A percentile compares a stretch with the other conserved stretches of the same genome.
Evolutionary conservation across 208 protist genomes (phyloP).

Genomic region (Trypanosoma cruzi): DNA sequence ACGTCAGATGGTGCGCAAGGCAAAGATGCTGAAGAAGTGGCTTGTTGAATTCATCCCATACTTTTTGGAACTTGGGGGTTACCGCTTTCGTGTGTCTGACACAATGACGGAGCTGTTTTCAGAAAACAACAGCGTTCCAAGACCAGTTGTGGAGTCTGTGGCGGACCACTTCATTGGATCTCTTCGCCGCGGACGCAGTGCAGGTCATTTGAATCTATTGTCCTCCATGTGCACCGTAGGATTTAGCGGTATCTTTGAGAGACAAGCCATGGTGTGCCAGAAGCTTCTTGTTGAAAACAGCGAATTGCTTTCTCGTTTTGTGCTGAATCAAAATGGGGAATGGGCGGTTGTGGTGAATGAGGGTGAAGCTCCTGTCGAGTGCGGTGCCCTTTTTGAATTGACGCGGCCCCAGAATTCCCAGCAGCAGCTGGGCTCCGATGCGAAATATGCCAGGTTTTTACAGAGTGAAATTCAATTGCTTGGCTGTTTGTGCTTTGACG

Average conservation of each 20-base stretch:
- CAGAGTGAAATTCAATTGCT: constrained; percentile 59
- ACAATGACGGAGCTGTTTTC: constrained; percentile 67
- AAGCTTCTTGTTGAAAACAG: constrained; percentile 65
- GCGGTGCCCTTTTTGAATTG: constrained; percentile 49
- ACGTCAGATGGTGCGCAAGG: constrained; percentile 47
- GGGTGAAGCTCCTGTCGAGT: constrained; percentile 15
- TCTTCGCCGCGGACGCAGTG: constrained; percentile 31
- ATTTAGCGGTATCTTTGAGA: constrained; percentile 46
- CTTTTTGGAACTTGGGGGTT: constrained; percentile 53
- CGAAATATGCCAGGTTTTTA: constrained; percentile 38
- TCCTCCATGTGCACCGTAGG: constrained; percentile 54
- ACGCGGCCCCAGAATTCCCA: neutral
- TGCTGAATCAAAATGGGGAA: constrained; percentile 24
- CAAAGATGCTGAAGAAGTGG: constrained; percentile 36
- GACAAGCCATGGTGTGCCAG: constrained; percentile 59
- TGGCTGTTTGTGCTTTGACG: constrained; percentile 62
- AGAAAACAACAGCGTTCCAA: constrained; percentile 49
- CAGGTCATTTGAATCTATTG: constrained; percentile 55
- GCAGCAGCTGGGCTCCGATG: constrained; percentile 12
- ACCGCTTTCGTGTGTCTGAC: constrained; percentile 55
- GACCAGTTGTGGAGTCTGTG: constrained; percentile 42
- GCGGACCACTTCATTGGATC: constrained; percentile 46
- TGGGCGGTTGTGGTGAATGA: constrained; percentile 16
- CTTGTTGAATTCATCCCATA: constrained; percentile 58
- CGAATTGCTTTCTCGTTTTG: constrained; percentile 43